Evolutionary conservation across 768 basidiomycete species (phyloP), one percentile per base, ranked within the genome.

Genomic region (Pleurotus citrinopileatus): DNA sequence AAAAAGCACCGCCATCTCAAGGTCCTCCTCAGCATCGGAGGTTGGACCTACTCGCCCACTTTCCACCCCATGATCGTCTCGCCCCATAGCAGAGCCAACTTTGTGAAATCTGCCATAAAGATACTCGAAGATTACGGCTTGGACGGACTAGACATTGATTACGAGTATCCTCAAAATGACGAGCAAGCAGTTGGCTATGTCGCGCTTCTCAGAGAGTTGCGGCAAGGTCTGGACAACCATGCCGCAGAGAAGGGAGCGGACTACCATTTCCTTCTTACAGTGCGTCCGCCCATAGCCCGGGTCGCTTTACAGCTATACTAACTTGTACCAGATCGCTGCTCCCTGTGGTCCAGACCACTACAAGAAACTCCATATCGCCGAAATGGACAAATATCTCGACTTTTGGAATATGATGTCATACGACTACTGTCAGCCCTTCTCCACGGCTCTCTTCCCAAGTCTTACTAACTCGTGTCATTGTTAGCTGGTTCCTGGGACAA

Each of bases 321-420:
- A 62, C 22, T 42, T 32, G 17, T 4, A 32, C 61, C 26, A 94
- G 90, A 88, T 96, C 52, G 92, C 93, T 34, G 91, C 96, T 1
- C 95, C 97, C 1, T 96, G 94, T 68, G 97, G 97, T 26, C 81
- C 87, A 2, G 79, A 88, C 58, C 85, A 97, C 61, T 94, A 93
- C 70, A 73, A 84, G 66, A 90, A 87, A 59, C 75, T 98, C 5
- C 78, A 84, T 55, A 76, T 94, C 42, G 71, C 68, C 20, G 91
- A 91, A 57, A 98, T 99, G 95, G 87, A 94, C 65, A 76, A 76
- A 55, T 86, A 80, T 55, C 83, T 99, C 20, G 90, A 93, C 63
- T 94, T 98, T 67, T 98, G 94, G 95, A 98, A 99, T 66, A 71
- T 99, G 67, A 99, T 99, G 97, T 85, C 88, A 1, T 92, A 93